A percentile compares a stretch with the other conserved stretches of the same genome.
Conservation (phyloP, 108 stramenopile species). For the Cyclostephanos tholiformis region DNA sequence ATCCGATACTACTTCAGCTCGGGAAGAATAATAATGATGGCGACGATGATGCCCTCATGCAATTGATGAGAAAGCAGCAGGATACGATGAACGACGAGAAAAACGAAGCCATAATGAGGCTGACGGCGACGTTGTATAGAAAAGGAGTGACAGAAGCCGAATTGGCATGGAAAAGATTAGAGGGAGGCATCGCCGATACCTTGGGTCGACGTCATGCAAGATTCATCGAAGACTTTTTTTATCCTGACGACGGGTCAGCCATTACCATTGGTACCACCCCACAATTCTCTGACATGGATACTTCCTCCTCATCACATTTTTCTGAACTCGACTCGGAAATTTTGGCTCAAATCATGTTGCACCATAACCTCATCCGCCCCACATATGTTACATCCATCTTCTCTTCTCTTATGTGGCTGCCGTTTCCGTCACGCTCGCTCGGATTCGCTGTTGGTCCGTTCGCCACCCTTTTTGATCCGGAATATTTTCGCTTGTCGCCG, state of each 20-base stretch:
- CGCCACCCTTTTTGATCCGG: slow-evolving; percentile 75
- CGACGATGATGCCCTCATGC: slow-evolving; percentile 18
- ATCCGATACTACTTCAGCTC: slow-evolving; percentile 40
- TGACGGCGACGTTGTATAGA: slow-evolving; percentile 3
- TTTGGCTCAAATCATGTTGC: slow-evolving; percentile 64
- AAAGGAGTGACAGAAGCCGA: slow-evolving; percentile 31
- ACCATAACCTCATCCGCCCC: slow-evolving; percentile 49
- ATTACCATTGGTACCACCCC: neutral
- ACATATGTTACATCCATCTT: slow-evolving; percentile 70
- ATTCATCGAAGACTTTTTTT: slow-evolving; percentile 52
- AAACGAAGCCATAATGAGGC: neutral
- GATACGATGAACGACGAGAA: slow-evolving; percentile 4
- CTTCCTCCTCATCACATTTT: slow-evolving; percentile 1
- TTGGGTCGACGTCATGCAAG: slow-evolving; percentile 36
- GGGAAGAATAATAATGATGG: slow-evolving; percentile 1
- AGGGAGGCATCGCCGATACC: slow-evolving; percentile 17
- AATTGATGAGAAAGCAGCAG: slow-evolving; percentile 12
- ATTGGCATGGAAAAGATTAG: slow-evolving; percentile 52
- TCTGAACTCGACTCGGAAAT: slow-evolving; percentile 24
- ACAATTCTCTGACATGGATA: slow-evolving; percentile 3
- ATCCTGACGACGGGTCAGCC: slow-evolving; percentile 8
- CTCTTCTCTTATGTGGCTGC: slow-evolving; percentile 74
- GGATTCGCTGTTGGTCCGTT: slow-evolving; percentile 90
- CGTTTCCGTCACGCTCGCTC: slow-evolving; percentile 71
- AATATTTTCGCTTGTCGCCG: slow-evolving; percentile 61